Evolutionary conservation across 805 yeast genomes (phyloP), one percentile per base, ranked within the genome.

Genomic region (Candida fluviatilis): DNA sequence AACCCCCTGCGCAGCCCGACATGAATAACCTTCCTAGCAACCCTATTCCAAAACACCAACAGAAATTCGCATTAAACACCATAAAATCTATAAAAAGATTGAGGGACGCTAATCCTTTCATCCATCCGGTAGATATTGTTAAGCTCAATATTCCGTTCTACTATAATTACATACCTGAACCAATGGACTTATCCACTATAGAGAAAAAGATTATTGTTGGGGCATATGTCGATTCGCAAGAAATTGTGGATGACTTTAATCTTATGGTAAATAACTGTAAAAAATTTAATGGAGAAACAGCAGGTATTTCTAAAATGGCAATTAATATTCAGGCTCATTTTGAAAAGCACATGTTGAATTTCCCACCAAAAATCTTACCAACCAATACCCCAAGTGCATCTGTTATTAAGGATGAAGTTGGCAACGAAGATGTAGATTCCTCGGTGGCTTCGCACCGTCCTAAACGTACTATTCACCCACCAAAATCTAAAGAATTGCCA

Each of bases 401-500:
- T 14, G 41, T 45, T 16, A 19, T 14, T 5, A 28, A 27, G n/a
- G 19, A 19, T 17, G 85, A 84, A 8, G 65, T 66, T n/a, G 75
- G 83, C 5, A 16, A 35, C 75, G 95, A 57, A 74, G 91, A 33
- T 12, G 31, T 29, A 41, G 95, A 88, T 43, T 26, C 29, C 7
- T 78, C 84, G 23, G 71, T 75, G 5, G 79, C 82, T 17, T 85
- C 81, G 37, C 93, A 90, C 21, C 75, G 99, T 49, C 98, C 98
- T 27, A 91, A 91, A 62, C 78, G 99, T 49, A 93, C 88, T 49
- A 88, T 93, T 34, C 97, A 90, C 58, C 99, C 99, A 3, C 99
- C 99, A 38, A 83, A 85, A 55, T 86, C 96, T 23, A 87, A 87
- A 55, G 97, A 93, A 57, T 78, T 90, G 60, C 95, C 95, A 3